These are phyloP conservation scores for Xylariaceae sp. DNA, from an alignment of 2,329 filamentous ascomycete genomes.

Conservation along the genomic window DNA sequence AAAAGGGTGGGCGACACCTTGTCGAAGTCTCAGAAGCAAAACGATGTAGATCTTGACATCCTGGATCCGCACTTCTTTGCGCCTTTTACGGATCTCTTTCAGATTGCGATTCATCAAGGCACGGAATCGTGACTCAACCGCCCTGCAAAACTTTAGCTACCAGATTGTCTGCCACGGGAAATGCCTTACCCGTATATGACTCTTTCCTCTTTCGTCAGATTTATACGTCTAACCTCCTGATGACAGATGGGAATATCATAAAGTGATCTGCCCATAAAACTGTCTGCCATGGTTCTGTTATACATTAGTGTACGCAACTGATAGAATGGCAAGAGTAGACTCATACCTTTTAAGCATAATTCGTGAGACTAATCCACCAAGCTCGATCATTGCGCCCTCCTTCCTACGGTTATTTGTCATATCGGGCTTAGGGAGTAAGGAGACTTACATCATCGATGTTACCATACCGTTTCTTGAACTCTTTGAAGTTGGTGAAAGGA, in stretches of 20 bases:
- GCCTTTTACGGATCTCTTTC: neutral
- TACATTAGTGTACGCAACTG: neutral
- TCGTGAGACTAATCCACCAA: neutral
- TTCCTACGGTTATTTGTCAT: neutral
- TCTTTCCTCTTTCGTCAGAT: slow-evolving; percentile 10
- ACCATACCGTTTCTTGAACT: slow-evolving; percentile 5
- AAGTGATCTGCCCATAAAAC: slow-evolving; percentile 9
- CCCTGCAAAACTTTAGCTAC: neutral
- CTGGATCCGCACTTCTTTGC: neutral
- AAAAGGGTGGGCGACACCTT: slow-evolving; percentile 10
- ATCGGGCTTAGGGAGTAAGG: neutral
- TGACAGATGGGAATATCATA: slow-evolving; percentile 7
- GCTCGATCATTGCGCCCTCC: neutral
- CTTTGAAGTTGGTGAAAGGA: neutral
- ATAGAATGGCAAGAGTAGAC: neutral
- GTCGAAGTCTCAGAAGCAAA: slow-evolving; percentile 6
- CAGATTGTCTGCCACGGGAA: neutral
- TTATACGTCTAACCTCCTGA: neutral
- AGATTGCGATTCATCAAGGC: neutral
- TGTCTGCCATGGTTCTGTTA: slow-evolving; percentile 8
- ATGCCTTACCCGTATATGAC: slow-evolving; percentile 13
- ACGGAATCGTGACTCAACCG: slow-evolving; percentile 2
- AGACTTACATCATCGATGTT: slow-evolving; percentile 1
- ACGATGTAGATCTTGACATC: neutral
- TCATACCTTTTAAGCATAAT: slow-evolving; percentile 9